Evolutionary conservation across 192 early-diverging fungal species (phyloP).

Genomic region (Linnemannia hyalina): DNA sequence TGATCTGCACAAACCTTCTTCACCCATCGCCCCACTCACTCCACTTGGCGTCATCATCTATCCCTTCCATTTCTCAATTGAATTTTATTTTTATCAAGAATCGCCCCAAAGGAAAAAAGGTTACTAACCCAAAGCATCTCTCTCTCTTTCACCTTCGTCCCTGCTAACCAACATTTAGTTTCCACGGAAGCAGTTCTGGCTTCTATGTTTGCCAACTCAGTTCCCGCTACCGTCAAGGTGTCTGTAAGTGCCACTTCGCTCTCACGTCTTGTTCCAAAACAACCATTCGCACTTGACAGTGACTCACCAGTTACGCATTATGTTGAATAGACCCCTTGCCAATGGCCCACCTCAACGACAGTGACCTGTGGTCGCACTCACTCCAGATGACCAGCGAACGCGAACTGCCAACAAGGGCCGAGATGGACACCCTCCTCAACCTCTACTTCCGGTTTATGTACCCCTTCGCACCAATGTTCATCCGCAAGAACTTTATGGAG

Average conservation of each 20-base stretch:
- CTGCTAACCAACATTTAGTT: constrained; percentile 47
- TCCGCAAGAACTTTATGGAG: constrained; percentile 58
- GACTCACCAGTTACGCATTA: too few species aligned
- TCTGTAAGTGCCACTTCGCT: not conserved
- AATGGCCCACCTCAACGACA: constrained; percentile 21
- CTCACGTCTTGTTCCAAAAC: not conserved
- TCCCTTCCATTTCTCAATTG: not conserved
- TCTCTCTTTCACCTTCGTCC: too few species aligned
- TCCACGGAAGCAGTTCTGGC: constrained; percentile 77
- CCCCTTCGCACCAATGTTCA: constrained; percentile 72
- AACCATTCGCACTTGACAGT: not conserved
- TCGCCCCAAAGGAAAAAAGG: not conserved
- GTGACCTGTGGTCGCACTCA: constrained; percentile 22
- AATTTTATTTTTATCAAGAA: not conserved
- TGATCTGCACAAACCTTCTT: not conserved
- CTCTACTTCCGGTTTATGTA: constrained; percentile 76
- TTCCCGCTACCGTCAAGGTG: constrained; percentile 61
- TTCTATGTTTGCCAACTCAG: constrained; percentile 76
- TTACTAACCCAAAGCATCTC: constrained; percentile 1
- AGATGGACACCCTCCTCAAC: constrained; percentile 65
- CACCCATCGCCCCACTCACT: not conserved
- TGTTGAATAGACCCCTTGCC: constrained; percentile 8
- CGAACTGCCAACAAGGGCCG: constrained; percentile 65
- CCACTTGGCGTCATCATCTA: not conserved
- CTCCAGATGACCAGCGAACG: constrained; percentile 24